A percentile compares a stretch with the other conserved stretches of the same genome.
phyloP scores from a whole-genome alignment of 2,329 filamentous ascomycete species.

The Lachnellula subtilissima region DNA sequence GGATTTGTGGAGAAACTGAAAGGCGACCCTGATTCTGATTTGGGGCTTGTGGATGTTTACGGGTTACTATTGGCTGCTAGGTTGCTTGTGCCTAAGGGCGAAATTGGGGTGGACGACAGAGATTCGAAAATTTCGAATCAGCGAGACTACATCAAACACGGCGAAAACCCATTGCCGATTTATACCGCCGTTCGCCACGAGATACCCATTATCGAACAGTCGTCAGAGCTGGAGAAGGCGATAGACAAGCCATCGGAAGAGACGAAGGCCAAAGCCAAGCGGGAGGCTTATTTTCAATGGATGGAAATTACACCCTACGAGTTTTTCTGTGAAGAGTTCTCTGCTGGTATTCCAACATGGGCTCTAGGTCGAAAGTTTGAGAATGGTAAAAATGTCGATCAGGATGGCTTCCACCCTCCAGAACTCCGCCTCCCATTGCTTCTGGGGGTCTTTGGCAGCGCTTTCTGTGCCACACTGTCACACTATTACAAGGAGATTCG shows the following conservation, averaged over 20 bases:
- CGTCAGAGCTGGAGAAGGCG: slow-evolving; percentile 34
- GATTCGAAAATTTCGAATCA: slow-evolving; percentile 94
- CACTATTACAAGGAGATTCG: slow-evolving; percentile 94
- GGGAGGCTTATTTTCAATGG: slow-evolving; percentile 94
- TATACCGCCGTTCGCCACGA: slow-evolving; percentile 96
- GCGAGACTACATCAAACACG: slow-evolving; percentile 66
- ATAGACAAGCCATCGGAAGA: slow-evolving; percentile 39
- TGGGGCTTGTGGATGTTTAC: slow-evolving; percentile 91
- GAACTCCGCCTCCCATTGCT: slow-evolving; percentile 80
- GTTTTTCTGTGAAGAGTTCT: slow-evolving; percentile 89
- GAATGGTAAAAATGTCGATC: slow-evolving; percentile 60
- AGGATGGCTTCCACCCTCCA: slow-evolving; percentile 67
- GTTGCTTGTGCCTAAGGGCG: slow-evolving; percentile 79
- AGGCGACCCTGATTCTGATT: slow-evolving; percentile 72
- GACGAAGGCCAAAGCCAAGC: slow-evolving; percentile 47
- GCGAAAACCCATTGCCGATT: slow-evolving; percentile 82
- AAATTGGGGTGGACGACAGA: slow-evolving; percentile 66
- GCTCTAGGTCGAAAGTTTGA: slow-evolving; percentile 80
- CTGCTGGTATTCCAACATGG: slow-evolving; percentile 92
- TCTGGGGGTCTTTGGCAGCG: slow-evolving; percentile 93
- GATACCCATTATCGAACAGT: slow-evolving; percentile 63
- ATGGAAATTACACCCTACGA: slow-evolving; percentile 95
- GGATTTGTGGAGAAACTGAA: slow-evolving; percentile 89
- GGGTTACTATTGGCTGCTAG: slow-evolving; percentile 80
- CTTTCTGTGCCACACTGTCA: slow-evolving; percentile 90